Evolutionary conservation across 139 green algal genomes (phyloP), one percentile per base, ranked within the genome.

Genomic region (Edaphochlamys debaryana): DNA sequence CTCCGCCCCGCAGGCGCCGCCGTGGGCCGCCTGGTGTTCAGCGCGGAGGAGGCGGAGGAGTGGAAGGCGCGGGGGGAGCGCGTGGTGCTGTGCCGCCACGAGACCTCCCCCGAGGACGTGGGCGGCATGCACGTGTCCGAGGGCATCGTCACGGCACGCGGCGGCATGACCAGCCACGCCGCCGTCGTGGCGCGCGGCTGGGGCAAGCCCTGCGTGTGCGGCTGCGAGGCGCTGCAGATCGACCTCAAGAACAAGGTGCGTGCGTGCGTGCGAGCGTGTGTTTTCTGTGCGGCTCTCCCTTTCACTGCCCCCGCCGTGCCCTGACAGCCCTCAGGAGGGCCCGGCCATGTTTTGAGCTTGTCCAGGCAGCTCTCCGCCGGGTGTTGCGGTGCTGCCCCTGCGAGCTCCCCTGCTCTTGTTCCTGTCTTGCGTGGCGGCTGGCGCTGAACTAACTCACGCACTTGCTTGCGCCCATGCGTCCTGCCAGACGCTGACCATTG

Each of bases 171-270:
- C 36, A 92, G 75, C 27, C 95, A 98, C 87, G 95, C 95, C 27
- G 95, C 95, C 45, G 95, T 98, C 34, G 95, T 98, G 54, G 95
- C 95, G 17, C 93, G 95, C 30, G 95, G 95, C 60, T 98, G 95
- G 95, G 95, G 95, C 79, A 98, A 98, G 93, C 92, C 95, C n/a
- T 98, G 96, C 90, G 90, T 98, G 56, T 95, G 90, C 64, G 95
- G 95, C 68, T 95, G 93, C 87, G 89, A 90, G 50, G 82, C 84
- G 42, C 79, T 98, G 36, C 48, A 88, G 63, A 89, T 98, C 45
- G 89, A 98, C 69, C 87, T 93, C 13, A 79, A 79, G 29, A 68
- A 79, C 45, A 94, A 94, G 88, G 64, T 74, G 50, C 45, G 48
- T 6, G 2, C 56, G 40, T 58, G 74, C 68, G 64, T n/a, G n/a